Percentiles rank a stretch among this genome's conserved stretches.
These are phyloP conservation scores for Lipomyces japonicus DNA, from an alignment of 805 yeast genomes.

Conservation along the genomic window DNA sequence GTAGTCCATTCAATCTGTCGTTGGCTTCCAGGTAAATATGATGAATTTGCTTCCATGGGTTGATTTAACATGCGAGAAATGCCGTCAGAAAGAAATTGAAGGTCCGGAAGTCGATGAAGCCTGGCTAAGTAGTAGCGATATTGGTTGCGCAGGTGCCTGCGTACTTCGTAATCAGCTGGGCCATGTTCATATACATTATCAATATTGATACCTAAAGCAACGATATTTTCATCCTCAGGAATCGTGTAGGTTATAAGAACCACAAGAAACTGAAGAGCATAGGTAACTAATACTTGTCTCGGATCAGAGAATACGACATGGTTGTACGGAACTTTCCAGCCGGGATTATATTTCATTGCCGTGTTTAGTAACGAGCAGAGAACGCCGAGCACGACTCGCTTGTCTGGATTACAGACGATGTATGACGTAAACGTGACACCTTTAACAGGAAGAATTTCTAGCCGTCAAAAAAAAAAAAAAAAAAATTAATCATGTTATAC, in stretches of 20 bases:
- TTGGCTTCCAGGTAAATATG: slow-evolving; percentile 35
- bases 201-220: slow-evolving; percentile 8
- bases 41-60: slow-evolving; percentile 38
- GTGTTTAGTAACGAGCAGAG: slow-evolving; percentile 69
- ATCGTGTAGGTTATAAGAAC: slow-evolving; percentile 60
- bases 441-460: slow-evolving; percentile 42
- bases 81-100: slow-evolving; percentile 37
- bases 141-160: slow-evolving; percentile 29
- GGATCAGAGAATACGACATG: slow-evolving; percentile 32
- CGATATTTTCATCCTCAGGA: slow-evolving; percentile 40
- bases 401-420: slow-evolving; percentile 51
- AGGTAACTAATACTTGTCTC: slow-evolving; percentile 41
- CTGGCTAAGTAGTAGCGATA: slow-evolving; percentile 37
- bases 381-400: slow-evolving; percentile 47
- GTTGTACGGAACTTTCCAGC: slow-evolving; percentile 38
- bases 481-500: slow-evolving; percentile 9
- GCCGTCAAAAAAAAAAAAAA: too few species aligned
- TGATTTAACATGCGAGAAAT: slow-evolving; percentile 38
- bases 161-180: slow-evolving; percentile 1
- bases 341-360: slow-evolving; percentile 40
- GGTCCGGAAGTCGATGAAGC: slow-evolving; percentile 37
- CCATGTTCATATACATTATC: slow-evolving; percentile 5
- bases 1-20: slow-evolving; percentile 44
- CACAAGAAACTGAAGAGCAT: slow-evolving; percentile 59
- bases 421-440: slow-evolving; percentile 63